A percentile compares a stretch with the other conserved stretches of the same genome.
These are phyloP conservation scores for Heracleum sosnowskyi DNA, from an alignment of 129 eudicot species.

Conservation along the genomic window DNA sequence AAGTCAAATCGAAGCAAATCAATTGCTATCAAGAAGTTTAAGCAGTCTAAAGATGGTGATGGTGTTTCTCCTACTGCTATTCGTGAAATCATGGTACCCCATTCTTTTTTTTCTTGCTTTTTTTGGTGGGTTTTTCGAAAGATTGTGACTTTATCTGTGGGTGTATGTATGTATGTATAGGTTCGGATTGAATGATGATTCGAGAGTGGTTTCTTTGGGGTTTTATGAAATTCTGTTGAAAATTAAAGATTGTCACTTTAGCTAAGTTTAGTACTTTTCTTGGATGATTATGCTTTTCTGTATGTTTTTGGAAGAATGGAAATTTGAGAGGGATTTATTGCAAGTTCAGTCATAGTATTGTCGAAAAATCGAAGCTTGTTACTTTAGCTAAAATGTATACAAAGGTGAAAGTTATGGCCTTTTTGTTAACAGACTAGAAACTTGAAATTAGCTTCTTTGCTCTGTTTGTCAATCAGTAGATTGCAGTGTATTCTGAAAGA, in stretches of 20 bases:
- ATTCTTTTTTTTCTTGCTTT: neutral
- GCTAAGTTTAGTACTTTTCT: neutral
- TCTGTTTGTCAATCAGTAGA: neutral
- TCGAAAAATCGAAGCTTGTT: neutral
- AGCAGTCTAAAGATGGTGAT: conserved; percentile 94
- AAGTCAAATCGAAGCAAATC: conserved; percentile 79
- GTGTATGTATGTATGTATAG: neutral
- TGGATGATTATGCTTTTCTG: neutral
- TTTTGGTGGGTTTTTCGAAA: neutral
- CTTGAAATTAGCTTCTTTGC: neutral
- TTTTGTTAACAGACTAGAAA: neutral
- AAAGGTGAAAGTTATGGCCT: neutral
- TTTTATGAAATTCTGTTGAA: neutral
- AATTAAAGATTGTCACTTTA: neutral
- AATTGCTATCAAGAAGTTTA: conserved; percentile 91
- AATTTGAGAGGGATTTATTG: neutral
- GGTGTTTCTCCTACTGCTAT: conserved; percentile 98
- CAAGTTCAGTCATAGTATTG: neutral
- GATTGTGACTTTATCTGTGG: neutral
- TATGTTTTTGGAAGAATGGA: neutral
- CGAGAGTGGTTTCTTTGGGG: neutral
- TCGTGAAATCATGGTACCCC: conserved; percentile 83
- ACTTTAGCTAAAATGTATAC: neutral
- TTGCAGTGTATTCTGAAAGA: neutral
- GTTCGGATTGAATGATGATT: neutral